A percentile compares a stretch with the other conserved stretches of the same genome.
Conservation (phyloP, 352 stramenopile genomes). For the Achlya hypogyna region DNA sequence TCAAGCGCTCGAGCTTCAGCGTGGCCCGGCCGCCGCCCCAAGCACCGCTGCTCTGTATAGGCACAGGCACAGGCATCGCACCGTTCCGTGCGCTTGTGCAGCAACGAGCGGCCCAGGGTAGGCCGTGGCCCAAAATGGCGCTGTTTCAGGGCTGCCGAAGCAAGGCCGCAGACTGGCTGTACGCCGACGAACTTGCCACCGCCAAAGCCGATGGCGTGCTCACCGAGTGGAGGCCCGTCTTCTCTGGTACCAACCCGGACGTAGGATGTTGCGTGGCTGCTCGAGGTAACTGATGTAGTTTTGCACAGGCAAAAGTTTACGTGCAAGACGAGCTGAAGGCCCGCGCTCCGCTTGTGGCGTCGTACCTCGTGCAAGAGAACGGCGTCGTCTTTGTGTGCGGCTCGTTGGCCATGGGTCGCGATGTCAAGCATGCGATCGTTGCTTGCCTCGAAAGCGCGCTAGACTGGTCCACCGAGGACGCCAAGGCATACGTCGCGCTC, state of each 20-base stretch:
- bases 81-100: constrained; percentile 76
- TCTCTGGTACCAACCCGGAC: constrained; percentile 46
- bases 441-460: neutral
- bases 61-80: constrained; percentile 68
- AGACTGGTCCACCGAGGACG: neutral
- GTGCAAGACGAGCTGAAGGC: constrained; percentile 59
- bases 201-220: constrained; percentile 36
- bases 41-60: constrained; percentile 63
- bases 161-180: constrained; percentile 55
- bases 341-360: constrained; percentile 41
- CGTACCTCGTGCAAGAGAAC: constrained; percentile 42
- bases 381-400: constrained; percentile 72
- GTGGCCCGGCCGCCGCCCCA: neutral
- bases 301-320: constrained; percentile 33
- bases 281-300: neutral
- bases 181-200: constrained; percentile 47
- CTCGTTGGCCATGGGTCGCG: constrained; percentile 66
- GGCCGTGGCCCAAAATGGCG: neutral
- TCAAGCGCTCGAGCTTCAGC: constrained; percentile 9
- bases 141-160: constrained; percentile 71
- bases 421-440: constrained; percentile 56
- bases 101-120: constrained; percentile 26
- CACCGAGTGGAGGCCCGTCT: constrained; percentile 45
- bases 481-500: neutral
- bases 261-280: constrained; percentile 22